Percentiles rank a stretch among this genome's conserved stretches.
Conservation (phyloP, 257 asterid species). For the Solanum chmielewskii region DNA sequence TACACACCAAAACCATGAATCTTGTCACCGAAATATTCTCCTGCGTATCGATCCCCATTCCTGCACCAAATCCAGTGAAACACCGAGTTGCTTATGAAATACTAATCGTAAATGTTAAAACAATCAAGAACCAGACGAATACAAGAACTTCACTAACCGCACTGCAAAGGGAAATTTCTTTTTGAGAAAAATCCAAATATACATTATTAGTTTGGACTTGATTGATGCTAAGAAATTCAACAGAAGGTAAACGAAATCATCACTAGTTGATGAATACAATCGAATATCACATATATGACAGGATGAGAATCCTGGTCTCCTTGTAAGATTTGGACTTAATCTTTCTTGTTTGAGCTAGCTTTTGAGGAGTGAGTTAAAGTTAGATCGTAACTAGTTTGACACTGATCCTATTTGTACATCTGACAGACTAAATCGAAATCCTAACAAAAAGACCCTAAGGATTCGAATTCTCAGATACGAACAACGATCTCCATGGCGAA, state of each 20-base stretch:
- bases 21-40: slow-evolving; percentile 82
- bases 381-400: background rate
- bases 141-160: background rate
- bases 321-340: background rate
- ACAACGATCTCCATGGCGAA: background rate
- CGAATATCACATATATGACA: background rate
- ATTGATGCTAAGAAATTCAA: background rate
- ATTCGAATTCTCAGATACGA: background rate
- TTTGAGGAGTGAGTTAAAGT: background rate
- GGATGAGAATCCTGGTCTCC: background rate
- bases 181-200: background rate
- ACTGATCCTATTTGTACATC: background rate
- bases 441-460: background rate
- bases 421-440: background rate
- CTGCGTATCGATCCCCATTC: slow-evolving; percentile 75
- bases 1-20: slow-evolving; percentile 86
- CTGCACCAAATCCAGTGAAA: slow-evolving; percentile 12
- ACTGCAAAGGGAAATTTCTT: background rate
- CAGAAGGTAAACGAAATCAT: background rate
- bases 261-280: background rate
- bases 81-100: background rate
- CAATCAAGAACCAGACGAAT: background rate
- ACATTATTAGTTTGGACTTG: background rate
- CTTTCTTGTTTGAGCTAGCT: background rate
- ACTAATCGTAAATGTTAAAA: background rate